These are phyloP conservation scores for Henckelia pumila DNA, from an alignment of 257 asterid species.

Conservation along the genomic window DNA sequence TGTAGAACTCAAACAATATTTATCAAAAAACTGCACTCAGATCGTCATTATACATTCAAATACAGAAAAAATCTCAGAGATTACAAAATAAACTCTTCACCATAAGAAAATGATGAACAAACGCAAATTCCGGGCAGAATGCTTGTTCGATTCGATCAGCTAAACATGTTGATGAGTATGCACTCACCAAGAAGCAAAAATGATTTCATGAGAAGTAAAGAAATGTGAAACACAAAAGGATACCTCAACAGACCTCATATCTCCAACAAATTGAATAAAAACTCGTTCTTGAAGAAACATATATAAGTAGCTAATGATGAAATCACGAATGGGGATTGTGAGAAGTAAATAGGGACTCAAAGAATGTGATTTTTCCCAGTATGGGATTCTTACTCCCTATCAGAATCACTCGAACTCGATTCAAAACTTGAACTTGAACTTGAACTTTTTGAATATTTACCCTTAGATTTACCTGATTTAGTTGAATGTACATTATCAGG, in stretches of 20 bases:
- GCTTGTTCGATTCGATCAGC: no score
- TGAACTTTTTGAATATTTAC: constrained; percentile 23
- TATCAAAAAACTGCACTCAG: background rate
- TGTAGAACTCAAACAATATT: no score
- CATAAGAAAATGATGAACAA: background rate
- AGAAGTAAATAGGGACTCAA: background rate
- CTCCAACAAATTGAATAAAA: constrained; percentile 18
- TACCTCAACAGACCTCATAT: constrained; percentile 11
- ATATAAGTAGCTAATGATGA: background rate
- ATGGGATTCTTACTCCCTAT: constrained; percentile 16
- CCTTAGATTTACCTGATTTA: constrained; percentile 27
- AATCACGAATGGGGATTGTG: background rate
- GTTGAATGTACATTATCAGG: constrained; percentile 18
- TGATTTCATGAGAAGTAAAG: background rate
- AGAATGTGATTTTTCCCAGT: constrained; percentile 2
- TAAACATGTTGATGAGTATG: no score
- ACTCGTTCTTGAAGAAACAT: no score
- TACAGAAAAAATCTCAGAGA: background rate
- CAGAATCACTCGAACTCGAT: constrained; percentile 27
- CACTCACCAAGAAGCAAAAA: no score
- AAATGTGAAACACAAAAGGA: constrained; percentile 17
- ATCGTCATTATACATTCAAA: constrained; percentile 5
- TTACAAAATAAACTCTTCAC: background rate
- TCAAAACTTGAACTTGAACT: constrained; percentile 24
- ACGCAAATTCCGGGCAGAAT: background rate